Evolutionary conservation across 257 asterid genomes (phyloP), one percentile per base, ranked within the genome.

Genomic region (Solanum lycopersicoides): DNA sequence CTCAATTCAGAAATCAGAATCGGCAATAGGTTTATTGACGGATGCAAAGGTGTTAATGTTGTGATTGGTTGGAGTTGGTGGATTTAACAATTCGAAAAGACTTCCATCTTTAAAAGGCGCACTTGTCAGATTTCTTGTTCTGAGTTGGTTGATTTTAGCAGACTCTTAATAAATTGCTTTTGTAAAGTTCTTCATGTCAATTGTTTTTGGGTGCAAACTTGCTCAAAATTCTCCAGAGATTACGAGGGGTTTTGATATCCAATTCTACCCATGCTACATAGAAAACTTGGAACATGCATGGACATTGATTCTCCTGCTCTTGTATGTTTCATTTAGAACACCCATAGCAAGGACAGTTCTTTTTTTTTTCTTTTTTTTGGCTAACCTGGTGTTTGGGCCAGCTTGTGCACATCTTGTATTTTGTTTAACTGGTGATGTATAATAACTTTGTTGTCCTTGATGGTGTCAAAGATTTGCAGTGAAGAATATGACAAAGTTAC

Each of bases 401-500:
- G 23, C 11, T 59, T 59, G 11, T 59, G 28, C 66, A 59, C 66
- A 59, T 59, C 66, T 20, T 63, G 56, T 44, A 9, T 32, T 56
- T 88, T 42, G 23, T 28, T 6, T 87, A 25, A 53, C 39, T 65
- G 3, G 12, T 79, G 56, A 63, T 47, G 79, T 73, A 69, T 87
- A 88, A 42, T 71, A 28, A 28, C 30, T 28, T 28, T 1, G 30
- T 28, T 28, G 30, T 28, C 30, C 30, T 28, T 28, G 30, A 28
- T 28, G 30, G 1, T 28, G 30, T 28, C 30, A 28, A 28, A 28
- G 1, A 28, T 28, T 28, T 28, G 30, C 30, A 90, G 95, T 8
- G 94, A 93, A 93, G 99, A 97, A 89, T 97, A 97, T 91, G 98
- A 92, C 93, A 93, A 91, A 71, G 39, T 87, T 85, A 95, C 98